Percentiles rank a stretch among this genome's conserved stretches.
Evolutionary conservation across 345 rosid genomes (phyloP).

Genomic region (Pseudoturritis turrita): DNA sequence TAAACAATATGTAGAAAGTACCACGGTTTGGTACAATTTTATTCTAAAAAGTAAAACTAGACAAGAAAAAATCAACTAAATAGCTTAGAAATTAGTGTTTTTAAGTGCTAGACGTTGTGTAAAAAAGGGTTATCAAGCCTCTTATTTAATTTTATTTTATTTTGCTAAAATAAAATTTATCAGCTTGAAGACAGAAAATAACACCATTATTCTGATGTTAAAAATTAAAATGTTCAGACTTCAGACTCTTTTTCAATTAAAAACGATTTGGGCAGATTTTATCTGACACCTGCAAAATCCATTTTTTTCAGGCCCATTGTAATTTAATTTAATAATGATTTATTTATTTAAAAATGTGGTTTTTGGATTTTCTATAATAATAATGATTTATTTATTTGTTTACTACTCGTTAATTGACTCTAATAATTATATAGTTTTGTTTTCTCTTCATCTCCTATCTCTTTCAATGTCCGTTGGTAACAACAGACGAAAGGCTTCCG

Average conservation of each 20-base stretch:
- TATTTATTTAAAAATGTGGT: background rate
- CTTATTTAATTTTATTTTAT: no score
- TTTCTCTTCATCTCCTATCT: constrained; percentile 19
- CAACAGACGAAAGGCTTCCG: constrained; percentile 43
- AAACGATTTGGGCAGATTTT: background rate
- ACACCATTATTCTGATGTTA: background rate
- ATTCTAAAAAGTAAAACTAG: no score
- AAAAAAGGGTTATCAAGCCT: no score
- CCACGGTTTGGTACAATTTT: no score
- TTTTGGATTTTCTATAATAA: constrained; percentile 11
- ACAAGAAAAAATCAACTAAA: no score
- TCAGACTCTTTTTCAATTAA: background rate
- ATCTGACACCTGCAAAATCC: constrained; percentile 19
- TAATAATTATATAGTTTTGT: constrained; percentile 10
- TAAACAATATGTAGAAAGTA: no score
- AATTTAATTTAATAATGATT: constrained; percentile 11
- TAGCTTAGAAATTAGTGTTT: no score
- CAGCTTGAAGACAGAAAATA: background rate
- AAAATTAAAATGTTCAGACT: background rate
- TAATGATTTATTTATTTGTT: no score
- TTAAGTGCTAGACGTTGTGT: no score
- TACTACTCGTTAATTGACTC: no score
- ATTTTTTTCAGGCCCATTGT: constrained; percentile 1
- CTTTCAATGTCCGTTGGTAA: constrained; percentile 55
- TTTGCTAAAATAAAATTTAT: no score